A percentile compares a stretch with the other conserved stretches of the same genome.
Evolutionary conservation across 2,329 filamentous ascomycete genomes (phyloP).

Genomic region (Penicillium sp.): DNA sequence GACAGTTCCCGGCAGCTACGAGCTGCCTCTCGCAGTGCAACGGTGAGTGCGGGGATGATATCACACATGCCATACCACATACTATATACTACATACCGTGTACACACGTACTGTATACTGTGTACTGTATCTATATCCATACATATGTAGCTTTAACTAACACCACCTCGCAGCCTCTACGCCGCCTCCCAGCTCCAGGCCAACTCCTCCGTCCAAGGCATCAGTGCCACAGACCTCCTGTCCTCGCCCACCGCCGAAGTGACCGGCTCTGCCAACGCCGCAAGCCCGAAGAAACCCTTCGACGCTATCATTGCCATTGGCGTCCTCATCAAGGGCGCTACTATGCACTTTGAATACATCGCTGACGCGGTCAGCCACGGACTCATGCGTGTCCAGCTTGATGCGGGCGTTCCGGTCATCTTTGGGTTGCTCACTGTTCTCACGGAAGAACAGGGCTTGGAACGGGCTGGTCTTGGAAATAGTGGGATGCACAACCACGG

Average conservation of each 20-base stretch:
- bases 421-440: constrained; percentile 88
- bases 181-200: constrained; percentile 78
- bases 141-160: not conserved
- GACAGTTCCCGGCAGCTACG: constrained; percentile 87
- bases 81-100: not conserved
- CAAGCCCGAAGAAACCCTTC: constrained; percentile 53
- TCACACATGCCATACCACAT: not conserved
- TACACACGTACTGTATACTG: not conserved
- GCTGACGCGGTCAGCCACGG: constrained; percentile 81
- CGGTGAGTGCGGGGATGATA: constrained; percentile 44
- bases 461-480: constrained; percentile 65
- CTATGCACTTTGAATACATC: constrained; percentile 99
- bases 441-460: constrained; percentile 75
- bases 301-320: constrained; percentile 93
- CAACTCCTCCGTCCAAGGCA: constrained; percentile 37
- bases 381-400: constrained; percentile 87
- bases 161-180: constrained; percentile 54
- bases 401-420: constrained; percentile 77
- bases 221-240: constrained; percentile 49
- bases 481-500: constrained; percentile 73
- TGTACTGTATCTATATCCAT: not conserved
- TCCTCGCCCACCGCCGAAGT: constrained; percentile 61
- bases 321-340: constrained; percentile 95
- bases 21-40: constrained; percentile 83
- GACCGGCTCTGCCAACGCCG: constrained; percentile 36